Base-by-base conservation (phyloP, 1,284 basidiomycete genomes). In the Neolentinus lepideus region DNA sequence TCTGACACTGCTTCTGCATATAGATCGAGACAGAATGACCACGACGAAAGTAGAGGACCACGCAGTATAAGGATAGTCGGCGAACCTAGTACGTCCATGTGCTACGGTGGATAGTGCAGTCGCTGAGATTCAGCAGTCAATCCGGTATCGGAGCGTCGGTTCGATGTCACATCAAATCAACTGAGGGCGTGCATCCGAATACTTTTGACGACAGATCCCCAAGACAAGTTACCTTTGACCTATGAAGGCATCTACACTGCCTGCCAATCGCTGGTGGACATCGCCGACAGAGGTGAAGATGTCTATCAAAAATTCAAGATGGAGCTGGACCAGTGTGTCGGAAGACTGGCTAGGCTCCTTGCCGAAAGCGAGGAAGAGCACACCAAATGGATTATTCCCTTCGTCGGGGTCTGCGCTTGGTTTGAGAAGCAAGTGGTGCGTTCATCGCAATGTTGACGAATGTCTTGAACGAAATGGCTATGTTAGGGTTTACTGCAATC, bases 341-440 rank as follows among this genome's bases (percentile, higher is more conserved):
- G 64, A 11, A 61, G 64, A 1, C 55, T 86, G 9, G 69, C 70
- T 4, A 67, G 57, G 12, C 66, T 67, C 6, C 74, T 87, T 2
- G 25, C 55, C 24, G 51, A 55, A 1, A 54, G 62, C 1, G 45
- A 54, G 45, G 60, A 65, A 0, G 62, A 66, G 11, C 71, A 68
- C 1, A 69, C 73, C 26, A 67, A 71, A 3, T 89, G 84, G 80
- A 66, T 88, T 4, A 60, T 62, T 0, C 66, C 70, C 11, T 81
- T 89, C 57, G 80, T 80, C 2, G 67, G 72, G 14, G 64, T 67
- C 0, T 84, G 83, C 62, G 69, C 71, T 21, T 87, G 83, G 84
- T 87, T 85, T 51, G 81, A 87, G 62, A 69, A 67, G 31, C 75
- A 78, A 62, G 74, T 86, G 59, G 85, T 87, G 64, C 67, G 85